These are phyloP conservation scores for Coemansia sp. DNA, from an alignment of 192 early-diverging fungal species.

Conservation along the genomic window DNA sequence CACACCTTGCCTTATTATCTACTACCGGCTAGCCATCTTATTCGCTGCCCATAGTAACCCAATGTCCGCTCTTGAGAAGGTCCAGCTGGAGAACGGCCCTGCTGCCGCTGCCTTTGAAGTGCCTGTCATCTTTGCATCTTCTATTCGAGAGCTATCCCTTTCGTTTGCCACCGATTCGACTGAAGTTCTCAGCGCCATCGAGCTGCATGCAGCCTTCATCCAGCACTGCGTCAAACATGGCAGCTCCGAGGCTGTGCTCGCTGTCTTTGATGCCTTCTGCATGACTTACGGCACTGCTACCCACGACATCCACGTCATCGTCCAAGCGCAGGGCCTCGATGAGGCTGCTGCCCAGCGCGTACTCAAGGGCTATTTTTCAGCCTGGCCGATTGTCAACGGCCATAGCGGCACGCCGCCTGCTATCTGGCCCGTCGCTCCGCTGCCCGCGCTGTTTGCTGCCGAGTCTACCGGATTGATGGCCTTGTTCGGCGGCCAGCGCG, in stretches of 20 bases:
- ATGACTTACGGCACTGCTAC: not conserved
- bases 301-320: constrained; percentile 17
- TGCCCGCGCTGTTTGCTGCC: constrained; percentile 33
- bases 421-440: not conserved
- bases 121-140: not conserved
- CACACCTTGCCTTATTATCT: too few relatives aligned
- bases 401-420: too few relatives aligned
- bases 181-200: constrained; percentile 6
- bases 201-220: constrained; percentile 16
- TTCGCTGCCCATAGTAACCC: too few relatives aligned
- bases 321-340: constrained; percentile 11
- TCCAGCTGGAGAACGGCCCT: not conserved
- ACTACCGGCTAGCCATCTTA: too few relatives aligned
- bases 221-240: constrained; percentile 11
- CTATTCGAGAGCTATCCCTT: not conserved
- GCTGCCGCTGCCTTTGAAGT: not conserved
- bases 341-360: constrained; percentile 14
- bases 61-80: too few relatives aligned
- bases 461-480: constrained; percentile 69
- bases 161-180: not conserved
- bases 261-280: constrained; percentile 10
- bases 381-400: constrained; percentile 8
- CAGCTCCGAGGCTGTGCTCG: constrained; percentile 1
- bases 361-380: constrained; percentile 27
- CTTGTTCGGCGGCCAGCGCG: constrained; percentile 95